Evolutionary conservation across 2,329 filamentous ascomycete species (phyloP).

Genomic region (Penicillium sclerotiorum): DNA sequence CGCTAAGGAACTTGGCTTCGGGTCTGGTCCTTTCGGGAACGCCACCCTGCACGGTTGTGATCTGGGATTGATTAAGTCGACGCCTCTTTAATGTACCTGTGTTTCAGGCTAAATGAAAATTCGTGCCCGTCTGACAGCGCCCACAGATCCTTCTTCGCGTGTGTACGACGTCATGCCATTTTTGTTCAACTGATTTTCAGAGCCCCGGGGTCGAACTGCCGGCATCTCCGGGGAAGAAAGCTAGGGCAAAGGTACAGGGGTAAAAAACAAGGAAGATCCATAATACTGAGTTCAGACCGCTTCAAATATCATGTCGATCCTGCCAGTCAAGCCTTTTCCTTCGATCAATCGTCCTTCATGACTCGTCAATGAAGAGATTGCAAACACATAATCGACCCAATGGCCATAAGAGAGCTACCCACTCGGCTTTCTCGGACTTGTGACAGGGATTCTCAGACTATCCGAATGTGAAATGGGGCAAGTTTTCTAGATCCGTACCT

Average conservation of each 20-base stretch:
- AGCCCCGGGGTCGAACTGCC: too few relatives aligned
- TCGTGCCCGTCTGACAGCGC: not conserved
- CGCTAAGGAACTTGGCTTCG: constrained; percentile 28
- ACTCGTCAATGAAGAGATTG: too few relatives aligned
- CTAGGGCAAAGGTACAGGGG: not conserved
- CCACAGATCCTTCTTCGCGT: not conserved
- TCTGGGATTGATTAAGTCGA: constrained; percentile 19
- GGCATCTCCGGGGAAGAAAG: too few relatives aligned
- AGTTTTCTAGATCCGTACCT: too few relatives aligned
- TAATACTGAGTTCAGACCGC: not conserved
- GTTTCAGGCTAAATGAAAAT: constrained; percentile 2
- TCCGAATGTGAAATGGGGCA: too few relatives aligned
- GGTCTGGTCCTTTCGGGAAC: constrained; percentile 10
- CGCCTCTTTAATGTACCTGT: not conserved
- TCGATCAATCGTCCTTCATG: not conserved
- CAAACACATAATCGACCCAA: too few relatives aligned
- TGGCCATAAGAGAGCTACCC: too few relatives aligned
- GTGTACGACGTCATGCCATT: not conserved
- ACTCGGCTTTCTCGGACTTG: too few relatives aligned
- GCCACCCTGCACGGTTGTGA: constrained; percentile 5
- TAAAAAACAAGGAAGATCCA: not conserved
- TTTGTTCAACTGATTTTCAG: not conserved
- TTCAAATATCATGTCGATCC: constrained; percentile 1
- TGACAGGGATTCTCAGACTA: not conserved
- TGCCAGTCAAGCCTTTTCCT: constrained; percentile 1